Evolutionary conservation across 2,329 filamentous ascomycete genomes (phyloP).

Genomic region (Colletotrichum phormii): DNA sequence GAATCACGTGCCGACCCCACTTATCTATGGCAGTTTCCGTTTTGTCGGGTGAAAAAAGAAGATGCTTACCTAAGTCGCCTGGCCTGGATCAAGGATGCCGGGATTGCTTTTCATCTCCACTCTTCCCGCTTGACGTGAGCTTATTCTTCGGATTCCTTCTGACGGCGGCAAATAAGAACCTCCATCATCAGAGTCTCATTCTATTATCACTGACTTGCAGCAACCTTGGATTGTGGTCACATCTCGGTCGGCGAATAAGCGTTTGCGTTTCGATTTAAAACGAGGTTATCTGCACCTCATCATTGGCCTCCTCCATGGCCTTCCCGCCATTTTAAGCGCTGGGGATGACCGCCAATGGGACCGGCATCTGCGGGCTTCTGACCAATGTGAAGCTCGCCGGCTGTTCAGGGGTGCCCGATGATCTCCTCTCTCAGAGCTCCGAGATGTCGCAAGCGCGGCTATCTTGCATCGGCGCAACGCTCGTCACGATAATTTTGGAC

Average conservation of each 20-base stretch:
- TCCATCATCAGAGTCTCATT: background rate
- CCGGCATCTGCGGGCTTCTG: constrained; percentile 28
- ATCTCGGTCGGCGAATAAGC: constrained; percentile 8
- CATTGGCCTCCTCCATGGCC: constrained; percentile 21
- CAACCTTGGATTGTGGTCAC: constrained; percentile 1
- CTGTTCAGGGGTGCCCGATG: constrained; percentile 3
- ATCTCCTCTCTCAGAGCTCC: constrained; percentile 12
- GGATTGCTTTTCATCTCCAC: constrained; percentile 1
- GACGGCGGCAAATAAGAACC: constrained; percentile 9
- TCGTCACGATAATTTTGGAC: constrained; percentile 30
- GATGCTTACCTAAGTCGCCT: background rate
- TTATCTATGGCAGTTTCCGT: background rate
- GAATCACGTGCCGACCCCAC: background rate
- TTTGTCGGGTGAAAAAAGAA: background rate
- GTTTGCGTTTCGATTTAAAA: background rate
- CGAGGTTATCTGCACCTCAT: background rate
- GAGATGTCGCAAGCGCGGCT: constrained; percentile 33
- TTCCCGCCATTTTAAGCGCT: constrained; percentile 27
- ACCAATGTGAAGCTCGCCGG: constrained; percentile 22
- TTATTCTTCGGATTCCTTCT: constrained; percentile 14
- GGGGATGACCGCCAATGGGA: constrained; percentile 24
- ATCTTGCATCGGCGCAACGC: constrained; percentile 37
- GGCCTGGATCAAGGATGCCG: background rate
- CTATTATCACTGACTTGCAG: constrained; percentile 7
- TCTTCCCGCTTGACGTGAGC: constrained; percentile 29